Percentiles rank a stretch among this genome's conserved stretches.
Conservation (phyloP, 2,329 filamentous ascomycete genomes). For the Aspergillus sp. region DNA sequence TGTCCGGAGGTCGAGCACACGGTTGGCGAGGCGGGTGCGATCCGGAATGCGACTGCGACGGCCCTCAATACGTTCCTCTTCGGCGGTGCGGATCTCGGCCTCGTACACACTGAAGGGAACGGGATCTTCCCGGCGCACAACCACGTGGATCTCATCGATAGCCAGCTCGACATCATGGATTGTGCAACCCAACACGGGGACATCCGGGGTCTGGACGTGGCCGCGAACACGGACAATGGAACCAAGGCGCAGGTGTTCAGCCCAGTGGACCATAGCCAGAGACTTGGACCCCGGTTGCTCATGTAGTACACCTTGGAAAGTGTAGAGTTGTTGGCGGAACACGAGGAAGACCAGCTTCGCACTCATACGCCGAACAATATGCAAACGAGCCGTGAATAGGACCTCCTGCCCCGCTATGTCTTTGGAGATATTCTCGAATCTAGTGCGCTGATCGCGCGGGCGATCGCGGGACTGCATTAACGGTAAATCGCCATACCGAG, state of each 20-base stretch:
- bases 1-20: conserved; percentile 79
- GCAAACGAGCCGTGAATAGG: conserved; percentile 63
- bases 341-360: conserved; percentile 77
- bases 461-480: conserved; percentile 53
- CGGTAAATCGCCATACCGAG: conserved; percentile 52
- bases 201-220: conserved; percentile 63
- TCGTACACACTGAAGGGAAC: conserved; percentile 65
- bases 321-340: conserved; percentile 74
- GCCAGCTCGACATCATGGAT: conserved; percentile 70
- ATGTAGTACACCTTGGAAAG: conserved; percentile 75
- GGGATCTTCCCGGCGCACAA: conserved; percentile 54
- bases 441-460: conserved; percentile 41
- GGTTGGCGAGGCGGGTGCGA: conserved; percentile 67
- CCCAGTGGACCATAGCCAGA: conserved; percentile 76
- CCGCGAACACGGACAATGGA: conserved; percentile 72
- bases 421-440: conserved; percentile 47
- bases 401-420: conserved; percentile 54
- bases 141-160: conserved; percentile 59
- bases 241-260: conserved; percentile 72
- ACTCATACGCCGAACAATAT: conserved; percentile 75
- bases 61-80: conserved; percentile 51
- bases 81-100: conserved; percentile 55
- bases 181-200: conserved; percentile 67
- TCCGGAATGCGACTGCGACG: conserved; percentile 59
- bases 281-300: conserved; percentile 56